These are phyloP conservation scores for Thymus quinquecostatus DNA, from an alignment of 257 asterid species.

Conservation along the genomic window DNA sequence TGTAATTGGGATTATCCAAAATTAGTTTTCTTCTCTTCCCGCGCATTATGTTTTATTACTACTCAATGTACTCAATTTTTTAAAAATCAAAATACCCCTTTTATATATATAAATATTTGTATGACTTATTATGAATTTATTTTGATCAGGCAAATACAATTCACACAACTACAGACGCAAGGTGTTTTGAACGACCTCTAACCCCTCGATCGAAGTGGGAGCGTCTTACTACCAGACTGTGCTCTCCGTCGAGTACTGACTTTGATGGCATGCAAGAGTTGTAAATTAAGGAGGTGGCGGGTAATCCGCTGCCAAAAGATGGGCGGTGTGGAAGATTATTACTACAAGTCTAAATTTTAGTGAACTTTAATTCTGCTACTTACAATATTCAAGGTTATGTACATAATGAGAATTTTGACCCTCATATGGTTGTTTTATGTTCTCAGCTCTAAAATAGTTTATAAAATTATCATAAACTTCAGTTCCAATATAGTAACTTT, in stretches of 20 bases:
- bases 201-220: no score
- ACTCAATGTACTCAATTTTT: no score
- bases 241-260: not conserved
- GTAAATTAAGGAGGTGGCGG: constrained; percentile 7
- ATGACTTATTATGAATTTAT: no score
- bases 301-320: constrained; percentile 25
- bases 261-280: not conserved
- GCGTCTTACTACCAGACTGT: no score
- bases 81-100: not conserved
- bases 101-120: not conserved
- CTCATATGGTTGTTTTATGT: no score
- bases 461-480: no score
- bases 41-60: no score
- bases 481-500: no score
- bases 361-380: not conserved
- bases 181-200: no score
- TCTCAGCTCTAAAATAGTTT: no score
- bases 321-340: constrained; percentile 15
- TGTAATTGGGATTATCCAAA: constrained; percentile 15
- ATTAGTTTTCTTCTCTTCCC: not conserved
- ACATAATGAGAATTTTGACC: not conserved
- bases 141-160: no score
- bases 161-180: no score
- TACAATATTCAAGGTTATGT: not conserved
- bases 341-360: constrained; percentile 8